Base-by-base conservation (phyloP, 148 eudicot genomes). In the Chenopodium berlandieri region DNA sequence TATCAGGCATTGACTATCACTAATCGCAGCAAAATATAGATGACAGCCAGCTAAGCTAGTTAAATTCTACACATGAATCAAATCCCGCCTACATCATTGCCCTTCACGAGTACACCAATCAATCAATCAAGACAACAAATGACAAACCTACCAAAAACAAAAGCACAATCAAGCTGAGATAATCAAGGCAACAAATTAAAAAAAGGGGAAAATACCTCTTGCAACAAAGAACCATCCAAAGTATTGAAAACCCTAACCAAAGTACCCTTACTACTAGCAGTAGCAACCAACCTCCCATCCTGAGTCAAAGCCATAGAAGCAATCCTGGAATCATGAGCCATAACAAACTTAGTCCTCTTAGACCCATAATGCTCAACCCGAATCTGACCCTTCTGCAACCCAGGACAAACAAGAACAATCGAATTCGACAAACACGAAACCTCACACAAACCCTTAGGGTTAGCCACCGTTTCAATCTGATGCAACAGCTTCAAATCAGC, bases 261-360 rank as follows among this genome's bases (percentile, higher is more conserved):
- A 5, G 97, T 93, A 80, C 97, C 97, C 79, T 91, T 91, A 78
- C 85, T 86, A 75, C 97, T 93, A 1, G 97, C 91, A 2, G 97
- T 91, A 27, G 95, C 95, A 40, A 93, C 80, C 62, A 82, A 63
- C 62, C 86, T 78, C 13, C 95, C 97, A 78, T 93, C 97, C 56
- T 80, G 85, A 11, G 93, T 90, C 63, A 91, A 85, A 1, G 92
- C 88, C 65, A 90, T 78, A 66, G 89, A 83, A 16, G 83, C 86
- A 76, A 93, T 80, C 74, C 85, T 85, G 1, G 97, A 91, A 87
- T 89, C 91, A 84, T 93, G 97, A 14, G 95, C 94, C 85, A 79
- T 66, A 17, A 93, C 80, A 74, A 90, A 88, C 88, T 86, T 93
- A 11, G 95, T 90, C 87, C 85, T 80, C 77, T 86, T 88, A 17